Evolutionary conservation across 257 asterid genomes (phyloP), one percentile per base, ranked within the genome.

Genomic region (Solanum chiquidenum): DNA sequence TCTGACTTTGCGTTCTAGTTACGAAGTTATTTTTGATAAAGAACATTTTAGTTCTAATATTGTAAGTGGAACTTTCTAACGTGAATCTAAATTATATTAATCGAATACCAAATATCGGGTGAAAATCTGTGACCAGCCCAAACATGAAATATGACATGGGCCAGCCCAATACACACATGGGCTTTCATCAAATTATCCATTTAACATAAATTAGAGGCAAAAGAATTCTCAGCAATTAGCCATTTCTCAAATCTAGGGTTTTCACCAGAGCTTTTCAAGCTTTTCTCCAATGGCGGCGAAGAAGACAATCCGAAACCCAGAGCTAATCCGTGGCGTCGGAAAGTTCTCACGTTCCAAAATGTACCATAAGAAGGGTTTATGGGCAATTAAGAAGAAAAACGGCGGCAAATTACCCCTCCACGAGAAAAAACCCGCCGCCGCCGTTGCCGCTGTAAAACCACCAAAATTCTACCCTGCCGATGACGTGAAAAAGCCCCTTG

Each of bases 391-490:
- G 13, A 79, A 79, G 27, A 79, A 44, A 79, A 79, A 79, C 66
- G 66, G 66, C 27, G 85, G 85, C 27, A 44, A 42, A 76, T 46
- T 79, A 7, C 62, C 85, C 13, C 37, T 29, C n/a, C 85, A 79
- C 66, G 34, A 27, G 14, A 79, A 79, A 40, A 79, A 79, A 27
- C n/a, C 60, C 4, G 2, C 40, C 38, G 27, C 16, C 85, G 35
- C 38, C 66, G 13, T 2, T 4, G 66, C 85, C 9, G 6, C 38
- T 0, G 25, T 40, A 13, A 79, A 79, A 2, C 85, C 66, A 6
- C 73, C 88, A 38, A 86, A 72, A 58, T 86, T 72, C 75, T 86
- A 86, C 29, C 88, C 84, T 9, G 84, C 88, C 3, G 88, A 86
- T 76, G 88, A 72, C 46, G 84, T 86, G 21, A 35, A 34, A 29